These are phyloP conservation scores for Euphorbia schlechtendalii DNA, from an alignment of 441 rosid species.

Conservation along the genomic window DNA sequence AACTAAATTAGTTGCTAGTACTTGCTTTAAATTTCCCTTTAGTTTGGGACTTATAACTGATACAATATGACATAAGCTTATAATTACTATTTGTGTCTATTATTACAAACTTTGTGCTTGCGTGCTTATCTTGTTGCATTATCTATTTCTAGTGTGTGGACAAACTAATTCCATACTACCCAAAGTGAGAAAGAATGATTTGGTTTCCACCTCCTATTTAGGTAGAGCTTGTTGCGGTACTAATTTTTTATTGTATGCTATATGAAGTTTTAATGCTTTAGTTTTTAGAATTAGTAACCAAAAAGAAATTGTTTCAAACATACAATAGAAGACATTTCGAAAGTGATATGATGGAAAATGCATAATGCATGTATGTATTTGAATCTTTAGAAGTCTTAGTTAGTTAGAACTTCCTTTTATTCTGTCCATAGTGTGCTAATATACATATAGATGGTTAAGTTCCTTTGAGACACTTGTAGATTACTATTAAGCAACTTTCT, in stretches of 20 bases:
- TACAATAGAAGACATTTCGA: neutral
- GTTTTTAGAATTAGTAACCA: no score
- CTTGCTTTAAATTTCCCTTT: neutral
- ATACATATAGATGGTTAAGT: no score
- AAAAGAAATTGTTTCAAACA: neutral
- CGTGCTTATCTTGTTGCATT: no score
- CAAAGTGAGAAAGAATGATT: no score
- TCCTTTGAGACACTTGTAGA: no score
- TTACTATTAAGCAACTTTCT: no score
- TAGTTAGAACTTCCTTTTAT: neutral
- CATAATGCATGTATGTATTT: neutral
- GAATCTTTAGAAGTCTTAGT: neutral
- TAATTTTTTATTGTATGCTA: no score
- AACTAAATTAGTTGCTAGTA: neutral
- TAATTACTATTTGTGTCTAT: neutral
- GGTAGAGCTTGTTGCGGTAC: neutral
- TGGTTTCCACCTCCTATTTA: no score
- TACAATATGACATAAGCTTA: neutral
- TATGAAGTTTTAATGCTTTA: no score
- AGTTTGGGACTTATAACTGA: neutral
- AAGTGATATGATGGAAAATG: neutral
- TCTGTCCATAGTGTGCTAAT: neutral
- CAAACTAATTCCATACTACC: neutral
- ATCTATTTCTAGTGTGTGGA: neutral
- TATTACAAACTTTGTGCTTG: neutral